Evolutionary conservation across 2,329 filamentous ascomycete genomes (phyloP).

Genomic region (Cyphellophora attinorum): DNA sequence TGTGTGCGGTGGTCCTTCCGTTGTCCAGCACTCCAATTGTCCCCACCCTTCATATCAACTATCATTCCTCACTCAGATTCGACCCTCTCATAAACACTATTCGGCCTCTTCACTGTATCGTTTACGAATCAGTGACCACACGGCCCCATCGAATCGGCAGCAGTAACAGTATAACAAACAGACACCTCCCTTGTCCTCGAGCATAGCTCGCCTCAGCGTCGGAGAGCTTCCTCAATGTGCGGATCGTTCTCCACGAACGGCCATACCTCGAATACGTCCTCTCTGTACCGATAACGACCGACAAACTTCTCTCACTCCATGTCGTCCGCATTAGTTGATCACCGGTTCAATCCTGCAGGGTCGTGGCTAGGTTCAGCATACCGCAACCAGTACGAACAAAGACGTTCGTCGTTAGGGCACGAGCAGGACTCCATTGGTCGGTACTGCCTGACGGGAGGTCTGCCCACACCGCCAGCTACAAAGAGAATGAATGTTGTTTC

Average conservation of each 20-base stretch:
- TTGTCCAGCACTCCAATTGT: constrained; percentile 6
- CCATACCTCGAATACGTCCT: too few relatives aligned
- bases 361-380: constrained; percentile 1
- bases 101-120: constrained; percentile 4
- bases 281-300: not conserved
- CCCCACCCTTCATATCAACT: constrained; percentile 10
- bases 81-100: constrained; percentile 1
- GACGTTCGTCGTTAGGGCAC: too few relatives aligned
- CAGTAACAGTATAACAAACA: too few relatives aligned
- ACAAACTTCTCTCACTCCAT: constrained; percentile 1
- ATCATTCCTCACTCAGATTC: constrained; percentile 16
- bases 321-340: constrained; percentile 1
- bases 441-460: constrained; percentile 12
- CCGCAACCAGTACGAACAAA: not conserved
- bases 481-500: constrained; percentile 11
- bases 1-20: constrained; percentile 6
- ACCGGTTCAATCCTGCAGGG: not conserved
- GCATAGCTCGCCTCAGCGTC: too few relatives aligned
- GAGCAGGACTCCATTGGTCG: too few relatives aligned
- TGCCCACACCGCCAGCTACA: constrained; percentile 17
- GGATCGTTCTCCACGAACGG: too few relatives aligned
- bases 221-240: too few relatives aligned
- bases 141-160: too few relatives aligned
- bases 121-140: not conserved
- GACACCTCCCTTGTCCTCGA: too few relatives aligned